phyloP scores from a whole-genome alignment of 176 grass and related monocot species.

The Rhynchospora breviuscula region DNA sequence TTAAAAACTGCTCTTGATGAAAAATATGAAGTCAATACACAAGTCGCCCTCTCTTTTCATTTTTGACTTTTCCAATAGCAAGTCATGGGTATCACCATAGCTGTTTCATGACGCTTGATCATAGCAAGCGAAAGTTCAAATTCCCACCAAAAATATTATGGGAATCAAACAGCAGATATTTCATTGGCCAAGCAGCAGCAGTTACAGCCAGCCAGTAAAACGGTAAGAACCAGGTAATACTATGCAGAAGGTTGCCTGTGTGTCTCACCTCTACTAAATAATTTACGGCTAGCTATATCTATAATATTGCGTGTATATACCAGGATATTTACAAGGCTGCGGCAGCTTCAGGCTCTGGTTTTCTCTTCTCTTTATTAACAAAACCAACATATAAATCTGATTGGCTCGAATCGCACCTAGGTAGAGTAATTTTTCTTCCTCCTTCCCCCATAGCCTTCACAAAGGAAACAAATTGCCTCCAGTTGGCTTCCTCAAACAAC shows the following conservation, averaged over 20 bases:
- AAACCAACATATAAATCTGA: conserved; percentile 91
- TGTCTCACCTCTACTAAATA: conserved; percentile 19
- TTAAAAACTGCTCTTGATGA: conserved; percentile 3
- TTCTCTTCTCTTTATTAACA: conserved; percentile 33
- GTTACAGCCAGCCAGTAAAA: conserved; percentile 13
- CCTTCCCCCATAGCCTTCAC: conserved; percentile 63
- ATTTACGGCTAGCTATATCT: conserved; percentile 22
- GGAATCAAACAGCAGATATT: conserved; percentile 18
- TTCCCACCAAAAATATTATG: conserved; percentile 15
- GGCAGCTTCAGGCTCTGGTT: conserved; percentile 39
- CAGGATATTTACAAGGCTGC: conserved; percentile 22
- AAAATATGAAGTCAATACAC: neutral
- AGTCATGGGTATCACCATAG: neutral
- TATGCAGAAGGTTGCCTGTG: neutral
- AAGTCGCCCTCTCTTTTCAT: neutral
- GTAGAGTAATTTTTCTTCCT: conserved; percentile 34
- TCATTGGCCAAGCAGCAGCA: neutral
- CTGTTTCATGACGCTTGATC: neutral
- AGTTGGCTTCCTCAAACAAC: conserved; percentile 79
- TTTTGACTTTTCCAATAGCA: neutral
- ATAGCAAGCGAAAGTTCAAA: conserved; percentile 13
- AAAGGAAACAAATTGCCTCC: conserved; percentile 79
- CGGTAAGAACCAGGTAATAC: conserved; percentile 4
- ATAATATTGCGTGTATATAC: neutral
- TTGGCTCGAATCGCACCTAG: conserved; percentile 53